Base-by-base conservation (phyloP, 1,284 basidiomycete genomes). In the Leccinum laetum region DNA sequence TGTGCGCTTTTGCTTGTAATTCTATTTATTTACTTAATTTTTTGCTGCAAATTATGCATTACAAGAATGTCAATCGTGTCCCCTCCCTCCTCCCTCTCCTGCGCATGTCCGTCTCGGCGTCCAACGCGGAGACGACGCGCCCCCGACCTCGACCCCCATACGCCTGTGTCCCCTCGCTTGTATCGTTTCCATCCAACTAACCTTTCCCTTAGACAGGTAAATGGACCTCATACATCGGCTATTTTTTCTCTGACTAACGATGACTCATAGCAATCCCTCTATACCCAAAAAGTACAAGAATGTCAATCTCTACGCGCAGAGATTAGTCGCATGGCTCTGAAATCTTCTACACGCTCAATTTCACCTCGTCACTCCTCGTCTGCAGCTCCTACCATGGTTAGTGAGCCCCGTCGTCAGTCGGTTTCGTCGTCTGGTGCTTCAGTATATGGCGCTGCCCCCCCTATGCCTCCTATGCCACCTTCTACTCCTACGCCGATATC, bases 231-330 rank as follows among this genome's bases (percentile, higher is more conserved):
- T 58, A 24, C 18, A 16, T 2, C 35, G 46, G 35, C 49, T 60
- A 46, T 41, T 57, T 29, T 32, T 32, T 32, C 0, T 32, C 0
- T 32, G 32, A 35, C 32, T 35, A 35, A 35, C 32, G 32, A 35
- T 35, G 32, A 35, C 32, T 41, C 39, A 41, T 72, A 90, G 88
- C 84, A 86, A 76, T 74, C 80, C 64, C 82, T 84, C 73, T 87
- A 87, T 77, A 79, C 82, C 68, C 85, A 88, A 80, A 89, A 88
- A 81, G 80, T 84, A 64, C 87, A 88, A 78, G 90, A 92, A 78
- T 86, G 83, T 71, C 86, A 88, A 72, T 81, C 81, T 71, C 82
- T 92, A 58, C 86, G 86, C 60, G 80, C 83, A 64, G 90, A 92
- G 77, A 77, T 90, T 64, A 84, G 78, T 75, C 84, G 88, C 61